A percentile compares a stretch with the other conserved stretches of the same genome.
These are phyloP conservation scores for Mucuna pruriens DNA, from an alignment of 306 rosid species.

Conservation along the genomic window DNA sequence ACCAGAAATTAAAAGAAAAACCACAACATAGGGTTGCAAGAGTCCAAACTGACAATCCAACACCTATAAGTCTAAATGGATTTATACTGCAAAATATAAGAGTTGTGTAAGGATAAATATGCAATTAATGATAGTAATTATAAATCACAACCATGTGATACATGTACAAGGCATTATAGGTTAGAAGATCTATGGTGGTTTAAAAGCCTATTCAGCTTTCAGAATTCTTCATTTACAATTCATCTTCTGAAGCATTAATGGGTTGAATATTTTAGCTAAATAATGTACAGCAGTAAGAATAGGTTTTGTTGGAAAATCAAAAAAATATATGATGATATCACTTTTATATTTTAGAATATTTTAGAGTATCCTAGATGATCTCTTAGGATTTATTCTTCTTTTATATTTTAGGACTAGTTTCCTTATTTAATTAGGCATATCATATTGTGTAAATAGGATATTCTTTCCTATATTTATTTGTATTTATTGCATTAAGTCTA, in stretches of 20 bases:
- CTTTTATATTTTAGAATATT: no score
- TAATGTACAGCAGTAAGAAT: neutral
- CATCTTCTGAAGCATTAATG: conserved; percentile 18
- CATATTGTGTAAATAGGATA: no score
- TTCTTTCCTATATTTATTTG: no score
- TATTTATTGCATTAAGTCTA: no score
- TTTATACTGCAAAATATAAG: conserved; percentile 62
- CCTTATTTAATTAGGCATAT: no score
- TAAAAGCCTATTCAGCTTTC: conserved; percentile 18
- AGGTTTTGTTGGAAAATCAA: no score
- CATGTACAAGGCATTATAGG: neutral
- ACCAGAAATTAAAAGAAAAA: conserved; percentile 74
- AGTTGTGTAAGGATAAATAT: conserved; percentile 6
- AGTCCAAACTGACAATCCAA: conserved; percentile 90
- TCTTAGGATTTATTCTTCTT: no score
- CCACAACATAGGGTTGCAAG: conserved; percentile 67
- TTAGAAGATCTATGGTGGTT: neutral
- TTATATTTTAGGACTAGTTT: no score
- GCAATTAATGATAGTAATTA: neutral
- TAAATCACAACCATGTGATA: conserved; percentile 8
- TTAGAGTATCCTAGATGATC: no score
- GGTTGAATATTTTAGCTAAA: conserved; percentile 7
- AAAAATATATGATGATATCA: no score
- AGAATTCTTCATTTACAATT: conserved; percentile 1
- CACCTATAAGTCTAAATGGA: conserved; percentile 88